Base-by-base conservation (phyloP, 371 early-diverging fungal species). In the Actinomucor elegans region DNA sequence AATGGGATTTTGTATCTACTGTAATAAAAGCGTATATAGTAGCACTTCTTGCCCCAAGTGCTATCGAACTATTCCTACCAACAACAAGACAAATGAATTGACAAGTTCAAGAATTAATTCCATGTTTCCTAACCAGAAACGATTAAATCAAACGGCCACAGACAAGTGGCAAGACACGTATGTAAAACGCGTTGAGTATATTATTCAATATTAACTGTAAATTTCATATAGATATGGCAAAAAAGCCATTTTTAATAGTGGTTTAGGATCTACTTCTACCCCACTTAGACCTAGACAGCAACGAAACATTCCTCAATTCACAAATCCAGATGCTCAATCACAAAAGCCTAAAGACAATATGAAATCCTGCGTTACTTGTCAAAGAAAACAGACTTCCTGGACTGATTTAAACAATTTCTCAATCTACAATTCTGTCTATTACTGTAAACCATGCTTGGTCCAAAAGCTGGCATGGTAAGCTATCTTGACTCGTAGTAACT, bases 101-200 rank as follows among this genome's bases (percentile, higher is more conserved):
- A 40, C 18, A 28, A 18, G 14, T 31, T 44, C 50, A 43, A 49
- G 43, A 44, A 34, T 44, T 20, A 52, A 15, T 1, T 28, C 57
- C 23, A 35, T 57, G 32, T 57, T 53, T 45, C 34, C 35, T 7
- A 41, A 24, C 9, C 52, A 52, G 26, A 52, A 36, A 50, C 52
- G 41, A 21, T 34, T 51, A 21, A 54, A 28, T 41, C 48, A 57
- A 18, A 40, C 43, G 11, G 44, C 31, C 17, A 52, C 49, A 9
- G 64, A 64, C 14, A 64, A 64, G 41, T 64, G 64, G 64, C 64
- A 64, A 27, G 59, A 58, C 38, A 64, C 59, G 51, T 64, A 58
- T 45, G 55, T 54, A 36, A 12, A 26, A 21, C 4, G n/a, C 12
- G 8, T 28, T 20, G n/a, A n/a, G n/a, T n/a, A n/a, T n/a, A n/a